Base-by-base conservation (phyloP, 495 filamentous ascomycete species). In the Sphaerosporella brunnea region DNA sequence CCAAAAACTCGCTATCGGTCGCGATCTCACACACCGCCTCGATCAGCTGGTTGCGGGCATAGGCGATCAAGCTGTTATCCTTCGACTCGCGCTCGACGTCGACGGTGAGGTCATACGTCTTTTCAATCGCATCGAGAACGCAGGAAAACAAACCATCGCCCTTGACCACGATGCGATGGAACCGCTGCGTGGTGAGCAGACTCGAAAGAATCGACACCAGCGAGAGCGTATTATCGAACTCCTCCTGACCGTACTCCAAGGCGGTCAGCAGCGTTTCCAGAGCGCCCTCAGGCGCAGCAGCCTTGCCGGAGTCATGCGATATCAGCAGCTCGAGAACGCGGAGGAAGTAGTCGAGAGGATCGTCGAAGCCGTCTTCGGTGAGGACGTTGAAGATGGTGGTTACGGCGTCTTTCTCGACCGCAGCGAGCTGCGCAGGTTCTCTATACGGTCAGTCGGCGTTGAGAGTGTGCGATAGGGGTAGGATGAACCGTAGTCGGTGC, bases 401-500 rank as follows among this genome's bases (percentile, higher is more conserved):
- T 69, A 62, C 28, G 69, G 60, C 18, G 51, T 56, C 34, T 44
- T 65, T 42, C 59, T 70, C 35, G 70, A 56, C 19, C 54, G 68
- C 70, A 34, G 72, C 66, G 23, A 63, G 48, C 51, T 77, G 74
- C 23, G 74, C 70, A 25, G 70, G 67, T 50, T 72, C 74, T 60
- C 51, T 58, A 23, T 60, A 51, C 40, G 40, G 52, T 55, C 54
- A 60, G 52, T 15, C 18, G 26, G 45, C 13, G 23, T 2, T 35
- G 32, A 18, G 23, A 8, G 7, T 43, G 7, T 19, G 1, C n/a
- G 20, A 25, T 11, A 4, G 21, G 18, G 16, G 4, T 5, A 24
- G 32, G 23, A 45, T 65, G 61, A 64, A 86, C 82, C 76, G 60
- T 74, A 83, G 54, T 85, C 82, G 47, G 82, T 68, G 54, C 77